phyloP scores from a whole-genome alignment of 2,329 filamentous ascomycete species.

The Fusarium anthophilum region DNA sequence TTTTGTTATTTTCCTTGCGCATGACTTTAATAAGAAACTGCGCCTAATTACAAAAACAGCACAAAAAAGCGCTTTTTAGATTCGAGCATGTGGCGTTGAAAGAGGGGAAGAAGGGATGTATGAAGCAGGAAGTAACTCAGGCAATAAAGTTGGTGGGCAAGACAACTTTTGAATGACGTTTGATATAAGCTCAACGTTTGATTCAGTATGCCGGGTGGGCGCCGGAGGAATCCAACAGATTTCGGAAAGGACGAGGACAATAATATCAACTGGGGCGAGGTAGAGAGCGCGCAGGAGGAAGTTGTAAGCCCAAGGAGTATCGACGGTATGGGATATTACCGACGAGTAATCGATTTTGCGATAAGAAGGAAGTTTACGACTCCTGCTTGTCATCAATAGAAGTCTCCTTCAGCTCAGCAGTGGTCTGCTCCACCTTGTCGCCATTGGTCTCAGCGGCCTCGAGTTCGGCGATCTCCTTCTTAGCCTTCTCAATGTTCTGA shows the following conservation, averaged over 20 bases:
- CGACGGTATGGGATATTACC: constrained; percentile 21
- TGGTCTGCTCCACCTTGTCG: constrained; percentile 64
- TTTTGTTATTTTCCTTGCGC: constrained; percentile 36
- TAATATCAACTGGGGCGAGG: not conserved
- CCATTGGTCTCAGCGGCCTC: constrained; percentile 68
- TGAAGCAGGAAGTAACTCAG: constrained; percentile 3
- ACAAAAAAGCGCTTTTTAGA: constrained; percentile 41
- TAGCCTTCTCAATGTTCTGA: constrained; percentile 95
- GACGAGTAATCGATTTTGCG: constrained; percentile 5
- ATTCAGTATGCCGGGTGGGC: constrained; percentile 16
- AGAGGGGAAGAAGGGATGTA: not conserved
- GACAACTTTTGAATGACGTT: constrained; percentile 18
- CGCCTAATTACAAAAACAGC: constrained; percentile 44
- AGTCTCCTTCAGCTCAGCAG: constrained; percentile 61
- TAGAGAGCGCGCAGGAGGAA: not conserved
- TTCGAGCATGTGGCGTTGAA: constrained; percentile 28
- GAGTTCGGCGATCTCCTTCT: constrained; percentile 92
- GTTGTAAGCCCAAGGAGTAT: constrained; percentile 19
- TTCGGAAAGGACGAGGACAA: constrained; percentile 4
- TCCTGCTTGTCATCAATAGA: constrained; percentile 63
- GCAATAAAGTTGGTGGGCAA: constrained; percentile 13
- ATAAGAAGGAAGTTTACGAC: constrained; percentile 47
- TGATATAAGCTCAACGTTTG: constrained; percentile 12
- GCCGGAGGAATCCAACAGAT: constrained; percentile 7
- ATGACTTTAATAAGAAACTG: constrained; percentile 33